A percentile compares a stretch with the other conserved stretches of the same genome.
phyloP scores from a whole-genome alignment of 1,284 basidiomycete genomes.

The Pterulicium gracile region DNA sequence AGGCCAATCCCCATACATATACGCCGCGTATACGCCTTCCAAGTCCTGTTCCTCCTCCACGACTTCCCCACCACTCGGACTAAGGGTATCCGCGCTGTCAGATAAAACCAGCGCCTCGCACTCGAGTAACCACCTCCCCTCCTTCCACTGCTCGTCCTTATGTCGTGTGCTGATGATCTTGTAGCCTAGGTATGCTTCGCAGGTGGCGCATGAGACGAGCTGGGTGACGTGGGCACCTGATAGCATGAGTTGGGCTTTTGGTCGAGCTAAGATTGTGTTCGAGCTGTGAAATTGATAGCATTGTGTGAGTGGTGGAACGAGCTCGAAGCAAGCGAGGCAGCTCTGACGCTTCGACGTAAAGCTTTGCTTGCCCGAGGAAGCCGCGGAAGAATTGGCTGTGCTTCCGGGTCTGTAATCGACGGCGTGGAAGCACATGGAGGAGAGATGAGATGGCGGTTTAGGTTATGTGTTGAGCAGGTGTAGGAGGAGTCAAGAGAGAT shows the following conservation, averaged over 20 bases:
- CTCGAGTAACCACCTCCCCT: background rate
- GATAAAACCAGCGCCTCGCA: background rate
- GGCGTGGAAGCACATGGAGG: background rate
- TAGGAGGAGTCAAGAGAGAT: too few species aligned
- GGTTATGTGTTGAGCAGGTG: too few species aligned
- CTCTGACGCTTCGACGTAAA: conserved; percentile 10
- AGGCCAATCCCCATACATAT: too few species aligned
- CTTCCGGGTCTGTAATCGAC: background rate
- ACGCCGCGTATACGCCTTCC: too few species aligned
- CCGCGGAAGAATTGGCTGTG: conserved; percentile 17
- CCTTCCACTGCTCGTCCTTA: background rate
- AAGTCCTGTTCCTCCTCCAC: too few species aligned
- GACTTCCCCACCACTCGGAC: too few species aligned
- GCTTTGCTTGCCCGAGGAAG: conserved; percentile 18
- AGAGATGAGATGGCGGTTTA: too few species aligned
- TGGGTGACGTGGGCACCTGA: background rate
- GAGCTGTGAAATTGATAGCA: background rate
- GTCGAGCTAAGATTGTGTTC: background rate
- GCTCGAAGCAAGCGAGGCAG: background rate
- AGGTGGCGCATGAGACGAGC: background rate
- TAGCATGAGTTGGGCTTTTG: background rate
- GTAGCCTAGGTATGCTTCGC: background rate
- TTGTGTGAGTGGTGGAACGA: too few species aligned
- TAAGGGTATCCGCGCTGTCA: too few species aligned
- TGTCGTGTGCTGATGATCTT: background rate